Conservation (phyloP, 2,329 filamentous ascomycete species). For the Beauveria medogensis region DNA sequence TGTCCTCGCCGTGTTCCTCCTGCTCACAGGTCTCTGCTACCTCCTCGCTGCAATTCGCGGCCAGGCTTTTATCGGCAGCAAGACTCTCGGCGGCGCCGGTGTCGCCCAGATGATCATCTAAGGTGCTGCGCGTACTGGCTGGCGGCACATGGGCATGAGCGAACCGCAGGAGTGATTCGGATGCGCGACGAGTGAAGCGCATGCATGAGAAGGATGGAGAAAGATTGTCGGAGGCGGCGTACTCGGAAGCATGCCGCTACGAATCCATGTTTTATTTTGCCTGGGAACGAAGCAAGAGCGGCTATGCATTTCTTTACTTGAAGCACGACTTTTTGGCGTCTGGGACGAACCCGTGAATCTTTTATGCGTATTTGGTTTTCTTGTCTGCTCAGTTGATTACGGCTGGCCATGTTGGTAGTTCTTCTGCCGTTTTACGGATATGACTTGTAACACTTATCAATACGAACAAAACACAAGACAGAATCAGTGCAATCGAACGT, state of each 20-base stretch:
- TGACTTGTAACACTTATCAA: not conserved
- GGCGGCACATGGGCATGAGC: not conserved
- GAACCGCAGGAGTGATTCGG: not conserved
- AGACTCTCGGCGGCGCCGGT: conserved; percentile 68
- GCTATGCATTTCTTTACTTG: conserved; percentile 6
- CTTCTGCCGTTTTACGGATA: not conserved
- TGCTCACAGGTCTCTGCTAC: conserved; percentile 75
- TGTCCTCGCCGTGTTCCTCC: conserved; percentile 74
- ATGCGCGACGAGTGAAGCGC: not conserved
- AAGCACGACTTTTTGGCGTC: conserved; percentile 4
- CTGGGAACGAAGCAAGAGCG: conserved; percentile 8
- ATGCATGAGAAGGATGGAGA: not conserved
- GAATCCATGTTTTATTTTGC: conserved; percentile 12
- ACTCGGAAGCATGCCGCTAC: not conserved
- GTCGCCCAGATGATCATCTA: conserved; percentile 97
- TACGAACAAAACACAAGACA: not conserved
- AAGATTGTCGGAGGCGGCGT: not conserved
- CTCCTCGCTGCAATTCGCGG: conserved; percentile 69
- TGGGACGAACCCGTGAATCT: not conserved
- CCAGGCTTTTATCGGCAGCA: conserved; percentile 76
- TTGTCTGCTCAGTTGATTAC: not conserved
- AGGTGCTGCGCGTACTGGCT: conserved; percentile 12
- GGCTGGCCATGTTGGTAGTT: not conserved
- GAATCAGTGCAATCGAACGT: not conserved
- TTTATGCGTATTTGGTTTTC: not conserved